Evolutionary conservation across 139 green algal genomes (phyloP).

Genomic region (Chlorella vulgaris): DNA sequence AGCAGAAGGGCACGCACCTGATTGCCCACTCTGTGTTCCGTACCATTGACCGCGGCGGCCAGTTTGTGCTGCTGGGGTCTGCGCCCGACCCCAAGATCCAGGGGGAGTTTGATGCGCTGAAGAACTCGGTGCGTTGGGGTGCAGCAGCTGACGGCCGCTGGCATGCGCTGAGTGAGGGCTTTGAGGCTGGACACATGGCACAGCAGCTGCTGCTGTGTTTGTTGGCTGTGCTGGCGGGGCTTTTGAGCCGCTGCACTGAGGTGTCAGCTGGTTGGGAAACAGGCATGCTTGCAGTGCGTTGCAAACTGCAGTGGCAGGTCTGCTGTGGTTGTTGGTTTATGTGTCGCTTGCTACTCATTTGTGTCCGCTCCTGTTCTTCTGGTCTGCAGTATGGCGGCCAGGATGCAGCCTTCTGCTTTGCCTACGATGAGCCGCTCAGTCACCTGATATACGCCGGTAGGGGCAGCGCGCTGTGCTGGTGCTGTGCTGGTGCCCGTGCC

Average conservation of each 20-base stretch:
- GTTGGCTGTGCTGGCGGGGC: neutral
- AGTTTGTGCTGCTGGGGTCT: constrained; percentile 98
- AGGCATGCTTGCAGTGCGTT: too few species aligned
- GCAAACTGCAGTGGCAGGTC: neutral
- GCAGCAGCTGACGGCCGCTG: too few species aligned
- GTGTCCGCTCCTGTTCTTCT: neutral
- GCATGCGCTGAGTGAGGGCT: neutral
- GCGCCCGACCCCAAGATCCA: constrained; percentile 83
- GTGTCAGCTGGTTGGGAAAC: neutral
- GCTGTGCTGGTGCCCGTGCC: neutral
- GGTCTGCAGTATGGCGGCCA: constrained; percentile 47
- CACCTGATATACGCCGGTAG: constrained; percentile 83
- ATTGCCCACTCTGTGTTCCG: constrained; percentile 94
- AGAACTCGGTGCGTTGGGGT: neutral
- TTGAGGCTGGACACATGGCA: neutral
- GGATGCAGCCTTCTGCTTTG: constrained; percentile 70
- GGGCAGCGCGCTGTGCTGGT: neutral
- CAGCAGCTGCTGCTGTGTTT: neutral
- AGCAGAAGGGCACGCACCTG: constrained; percentile 97
- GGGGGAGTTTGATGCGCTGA: constrained; percentile 54
- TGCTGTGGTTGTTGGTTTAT: neutral
- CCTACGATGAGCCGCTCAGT: constrained; percentile 82
- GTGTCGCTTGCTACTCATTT: neutral
- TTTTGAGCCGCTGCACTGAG: too few species aligned
- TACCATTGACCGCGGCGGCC: constrained; percentile 84